These are phyloP conservation scores for Sparassis latifolia DNA, from an alignment of 1,284 basidiomycete genomes.

Conservation along the genomic window DNA sequence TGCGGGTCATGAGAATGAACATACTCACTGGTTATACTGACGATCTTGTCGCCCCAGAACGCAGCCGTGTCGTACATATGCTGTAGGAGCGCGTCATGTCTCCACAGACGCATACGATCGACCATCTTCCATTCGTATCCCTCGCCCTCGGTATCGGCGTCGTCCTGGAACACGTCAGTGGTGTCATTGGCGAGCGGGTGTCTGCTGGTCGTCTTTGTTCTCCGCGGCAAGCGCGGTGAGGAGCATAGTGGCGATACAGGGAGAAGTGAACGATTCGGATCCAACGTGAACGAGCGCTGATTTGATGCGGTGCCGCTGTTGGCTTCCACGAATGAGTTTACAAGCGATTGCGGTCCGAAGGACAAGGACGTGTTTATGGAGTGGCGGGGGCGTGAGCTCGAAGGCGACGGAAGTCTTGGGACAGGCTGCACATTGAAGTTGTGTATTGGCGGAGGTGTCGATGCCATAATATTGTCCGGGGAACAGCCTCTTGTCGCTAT, in stretches of 20 bases:
- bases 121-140: slow-evolving; percentile 79
- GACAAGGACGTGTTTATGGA: slow-evolving; percentile 80
- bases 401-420: slow-evolving; percentile 30
- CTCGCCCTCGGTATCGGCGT: slow-evolving; percentile 16
- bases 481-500: too few relatives aligned
- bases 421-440: slow-evolving; percentile 32
- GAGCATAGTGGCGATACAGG: slow-evolving; percentile 61
- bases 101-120: slow-evolving; percentile 94
- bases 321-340: slow-evolving; percentile 58
- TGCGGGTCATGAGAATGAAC: neutral
- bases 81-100: slow-evolving; percentile 96
- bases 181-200: slow-evolving; percentile 74
- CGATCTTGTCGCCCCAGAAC: slow-evolving; percentile 97
- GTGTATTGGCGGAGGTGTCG: slow-evolving; percentile 26
- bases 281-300: slow-evolving; percentile 51
- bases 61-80: slow-evolving; percentile 96
- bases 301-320: slow-evolving; percentile 51
- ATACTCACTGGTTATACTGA: slow-evolving; percentile 87
- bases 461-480: slow-evolving; percentile 15
- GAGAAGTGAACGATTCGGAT: slow-evolving; percentile 70
- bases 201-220: slow-evolving; percentile 44
- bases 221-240: slow-evolving; percentile 43
- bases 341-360: slow-evolving; percentile 67
- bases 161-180: slow-evolving; percentile 65
- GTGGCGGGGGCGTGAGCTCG: slow-evolving; percentile 45